phyloP scores from a whole-genome alignment of 768 basidiomycete species.

The Rhizopogon salebrosus region DNA sequence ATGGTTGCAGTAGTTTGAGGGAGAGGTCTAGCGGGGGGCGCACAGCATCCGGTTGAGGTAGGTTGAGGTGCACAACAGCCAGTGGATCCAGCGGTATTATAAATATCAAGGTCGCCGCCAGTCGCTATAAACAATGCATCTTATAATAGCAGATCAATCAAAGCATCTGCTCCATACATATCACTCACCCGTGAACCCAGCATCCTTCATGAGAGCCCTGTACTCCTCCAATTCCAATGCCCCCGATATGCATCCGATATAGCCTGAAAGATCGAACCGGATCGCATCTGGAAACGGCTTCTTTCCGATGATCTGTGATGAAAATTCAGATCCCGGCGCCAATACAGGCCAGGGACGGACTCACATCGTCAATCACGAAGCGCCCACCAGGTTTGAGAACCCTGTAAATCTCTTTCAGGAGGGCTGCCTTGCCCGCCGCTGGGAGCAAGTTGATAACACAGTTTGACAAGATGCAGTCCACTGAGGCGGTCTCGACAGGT shows the following conservation, averaged over 20 bases:
- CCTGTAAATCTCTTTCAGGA: conserved; percentile 43
- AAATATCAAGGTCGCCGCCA: conserved; percentile 36
- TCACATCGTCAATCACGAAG: conserved; percentile 47
- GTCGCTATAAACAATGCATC: conserved; percentile 38
- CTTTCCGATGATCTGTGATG: conserved; percentile 40
- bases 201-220: conserved; percentile 27
- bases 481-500: conserved; percentile 41
- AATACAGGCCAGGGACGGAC: background rate
- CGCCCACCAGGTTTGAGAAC: conserved; percentile 54
- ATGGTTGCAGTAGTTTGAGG: conserved; percentile 5
- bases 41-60: conserved; percentile 2
- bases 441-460: conserved; percentile 53
- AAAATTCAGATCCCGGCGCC: background rate
- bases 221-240: conserved; percentile 38
- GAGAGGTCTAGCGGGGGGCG: background rate
- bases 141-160: conserved; percentile 13
- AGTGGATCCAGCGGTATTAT: conserved; percentile 17
- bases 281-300: conserved; percentile 38
- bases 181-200: conserved; percentile 38
- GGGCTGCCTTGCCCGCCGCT: conserved; percentile 30
- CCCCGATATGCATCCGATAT: conserved; percentile 45
- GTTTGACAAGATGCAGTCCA: conserved; percentile 55
- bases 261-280: conserved; percentile 33
- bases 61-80: conserved; percentile 12
- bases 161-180: background rate